Conservation (phyloP, 164 flowering plant species). For the Vitis rupestris region DNA sequence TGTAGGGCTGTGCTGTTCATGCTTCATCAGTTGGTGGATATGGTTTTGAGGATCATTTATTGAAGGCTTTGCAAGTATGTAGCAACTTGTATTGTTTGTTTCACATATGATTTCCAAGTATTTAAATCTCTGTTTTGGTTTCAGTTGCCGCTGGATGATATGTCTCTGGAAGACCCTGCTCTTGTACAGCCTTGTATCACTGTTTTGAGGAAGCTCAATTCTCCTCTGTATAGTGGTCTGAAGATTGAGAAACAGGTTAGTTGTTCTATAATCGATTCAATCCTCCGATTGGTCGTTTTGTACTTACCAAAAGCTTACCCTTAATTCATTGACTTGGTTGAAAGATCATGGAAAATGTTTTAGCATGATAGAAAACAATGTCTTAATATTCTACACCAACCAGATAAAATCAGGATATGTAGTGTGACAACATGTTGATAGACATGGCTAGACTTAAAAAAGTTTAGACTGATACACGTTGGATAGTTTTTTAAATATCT, state of each 20-base stretch:
- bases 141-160: constrained; percentile 43
- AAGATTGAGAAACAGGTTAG: constrained; percentile 62
- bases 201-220: constrained; percentile 49
- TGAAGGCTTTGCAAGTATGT: constrained; percentile 63
- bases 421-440: too few relatives aligned
- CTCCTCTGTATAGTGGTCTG: constrained; percentile 44
- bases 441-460: too few relatives aligned
- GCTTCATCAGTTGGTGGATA: constrained; percentile 25
- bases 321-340: background rate
- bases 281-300: too few relatives aligned
- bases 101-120: background rate
- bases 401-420: too few relatives aligned
- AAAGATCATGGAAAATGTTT: background rate
- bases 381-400: too few relatives aligned
- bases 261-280: background rate
- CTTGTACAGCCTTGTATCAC: constrained; percentile 61
- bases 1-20: constrained; percentile 42
- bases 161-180: constrained; percentile 47
- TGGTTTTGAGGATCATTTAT: constrained; percentile 31
- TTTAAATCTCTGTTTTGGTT: constrained; percentile 3
- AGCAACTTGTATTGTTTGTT: background rate
- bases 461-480: too few relatives aligned
- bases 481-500: too few relatives aligned
- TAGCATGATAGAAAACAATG: too few relatives aligned
- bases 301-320: too few relatives aligned